phyloP scores from a whole-genome alignment of 2,329 filamentous ascomycete genomes.

The Talaromyces piceae region DNA sequence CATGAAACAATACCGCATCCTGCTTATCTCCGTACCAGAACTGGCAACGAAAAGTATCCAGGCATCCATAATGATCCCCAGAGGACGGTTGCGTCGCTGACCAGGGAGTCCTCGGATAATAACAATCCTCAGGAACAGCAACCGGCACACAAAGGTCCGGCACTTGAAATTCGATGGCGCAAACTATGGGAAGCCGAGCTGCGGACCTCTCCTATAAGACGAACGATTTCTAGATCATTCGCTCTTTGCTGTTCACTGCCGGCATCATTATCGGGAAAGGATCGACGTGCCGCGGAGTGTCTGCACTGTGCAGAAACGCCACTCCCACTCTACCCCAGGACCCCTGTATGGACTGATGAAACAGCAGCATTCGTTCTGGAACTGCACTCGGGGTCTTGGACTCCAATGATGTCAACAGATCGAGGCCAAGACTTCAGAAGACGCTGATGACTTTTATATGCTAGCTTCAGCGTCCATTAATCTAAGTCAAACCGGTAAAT shows the following conservation, averaged over 20 bases:
- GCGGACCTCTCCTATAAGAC: background rate
- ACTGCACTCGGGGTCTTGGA: background rate
- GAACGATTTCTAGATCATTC: background rate
- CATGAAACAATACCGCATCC: background rate
- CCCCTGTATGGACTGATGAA: background rate
- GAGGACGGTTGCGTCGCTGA: too few species aligned
- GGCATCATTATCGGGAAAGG: background rate
- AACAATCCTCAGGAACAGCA: background rate
- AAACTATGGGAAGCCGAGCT: background rate
- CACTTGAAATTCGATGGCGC: background rate
- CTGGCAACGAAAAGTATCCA: background rate
- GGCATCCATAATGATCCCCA: too few species aligned
- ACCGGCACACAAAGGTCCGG: background rate
- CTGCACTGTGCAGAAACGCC: background rate
- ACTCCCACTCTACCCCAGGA: background rate
- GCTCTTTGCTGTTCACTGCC: background rate
- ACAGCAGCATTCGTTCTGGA: background rate
- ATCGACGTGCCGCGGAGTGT: background rate
- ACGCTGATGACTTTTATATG: background rate
- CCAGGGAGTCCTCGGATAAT: background rate
- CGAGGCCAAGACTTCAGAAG: too few species aligned
- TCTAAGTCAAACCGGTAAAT: background rate
- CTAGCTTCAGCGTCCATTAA: background rate
- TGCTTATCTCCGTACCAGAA: background rate
- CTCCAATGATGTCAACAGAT: background rate